These are phyloP conservation scores for Calycina marina DNA, from an alignment of 2,329 filamentous ascomycete genomes.

Conservation along the genomic window DNA sequence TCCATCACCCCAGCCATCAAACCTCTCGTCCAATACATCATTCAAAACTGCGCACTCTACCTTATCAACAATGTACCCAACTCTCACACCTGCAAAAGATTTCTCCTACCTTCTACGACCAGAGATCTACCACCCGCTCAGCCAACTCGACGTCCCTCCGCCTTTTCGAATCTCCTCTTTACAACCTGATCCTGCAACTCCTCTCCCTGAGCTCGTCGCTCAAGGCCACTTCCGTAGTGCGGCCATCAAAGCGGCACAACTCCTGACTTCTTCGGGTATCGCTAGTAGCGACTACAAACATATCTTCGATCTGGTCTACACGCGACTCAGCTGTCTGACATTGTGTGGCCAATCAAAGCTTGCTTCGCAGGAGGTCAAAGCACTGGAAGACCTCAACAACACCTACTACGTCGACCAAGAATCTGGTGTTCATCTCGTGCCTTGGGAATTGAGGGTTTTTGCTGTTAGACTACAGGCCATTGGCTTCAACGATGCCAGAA, in stretches of 20 bases:
- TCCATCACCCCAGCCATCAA: slow-evolving; percentile 16
- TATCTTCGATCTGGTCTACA: slow-evolving; percentile 69
- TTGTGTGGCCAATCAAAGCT: slow-evolving; percentile 59
- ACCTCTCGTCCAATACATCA: slow-evolving; percentile 14
- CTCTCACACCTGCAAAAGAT: slow-evolving; percentile 41
- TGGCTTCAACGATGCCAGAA: slow-evolving; percentile 69
- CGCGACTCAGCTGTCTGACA: slow-evolving; percentile 67
- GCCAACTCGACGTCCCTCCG: slow-evolving; percentile 41
- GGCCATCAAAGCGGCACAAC: slow-evolving; percentile 50
- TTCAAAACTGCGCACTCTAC: slow-evolving; percentile 19
- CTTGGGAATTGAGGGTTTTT: slow-evolving; percentile 76
- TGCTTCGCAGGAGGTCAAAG: slow-evolving; percentile 52
- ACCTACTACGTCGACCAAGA: slow-evolving; percentile 39
- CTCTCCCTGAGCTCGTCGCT: slow-evolving; percentile 53
- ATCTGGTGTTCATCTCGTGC: slow-evolving; percentile 51
- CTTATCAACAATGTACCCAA: slow-evolving; percentile 12
- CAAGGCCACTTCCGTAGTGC: slow-evolving; percentile 69
- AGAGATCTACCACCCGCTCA: slow-evolving; percentile 71
- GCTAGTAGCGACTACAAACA: slow-evolving; percentile 40
- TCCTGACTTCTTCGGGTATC: slow-evolving; percentile 38
- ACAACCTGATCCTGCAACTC: slow-evolving; percentile 45
- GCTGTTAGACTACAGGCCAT: slow-evolving; percentile 73
- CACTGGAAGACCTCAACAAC: slow-evolving; percentile 45
- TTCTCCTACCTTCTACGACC: slow-evolving; percentile 69
- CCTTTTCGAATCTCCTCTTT: slow-evolving; percentile 57